Evolutionary conservation across 176 grass and related monocot species (phyloP), one percentile per base, ranked within the genome.

Genomic region (Pharus latifolius): DNA sequence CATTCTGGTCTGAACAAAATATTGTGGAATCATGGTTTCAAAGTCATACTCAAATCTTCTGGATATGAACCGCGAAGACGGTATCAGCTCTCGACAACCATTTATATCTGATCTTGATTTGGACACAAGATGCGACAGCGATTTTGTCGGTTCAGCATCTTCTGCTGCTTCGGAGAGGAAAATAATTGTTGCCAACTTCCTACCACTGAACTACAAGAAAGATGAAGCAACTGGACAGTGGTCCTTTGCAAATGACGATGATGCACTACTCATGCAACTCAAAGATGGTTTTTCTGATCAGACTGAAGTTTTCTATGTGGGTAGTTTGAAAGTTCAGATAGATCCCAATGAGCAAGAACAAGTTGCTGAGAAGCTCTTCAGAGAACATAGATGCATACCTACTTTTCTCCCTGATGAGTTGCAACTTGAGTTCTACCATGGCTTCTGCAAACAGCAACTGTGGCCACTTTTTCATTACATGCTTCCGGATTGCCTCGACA

Each of bases 381-480:
- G 68, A 46, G 93, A 97, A 53, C 79, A 74, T 44, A 56, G 60
- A 26, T 97, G 93, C 74, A 85, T 97, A 79, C 93, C 93, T 37
- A 90, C 93, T 53, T 97, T 97, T 83, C 75, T 97, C 12, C 60
- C 83, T 38, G 40, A 86, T 60, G 93, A 97, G 3, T 45, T 97
- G n/a, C 83, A 87, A 32, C 69, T 79, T 49, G 78, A 77, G 61
- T 97, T 89, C 79, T 97, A 97, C 51, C 89, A 97, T 73, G 89
- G 93, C 18, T 97, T 97, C 84, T 97, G 89, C 63, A 97, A 97
- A 45, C 86, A 92, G 68, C 90, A 89, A 7, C 49, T 97, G 19
- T 97, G 93, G 93, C 93, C 93, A 69, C 80, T 97, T 59, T 92
- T 97, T 44, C 93, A 97, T 50, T 90, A 97, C 55, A 97, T 97